Evolutionary conservation across 2,329 filamentous ascomycete species (phyloP).

Genomic region (Leptodontidium sp.): DNA sequence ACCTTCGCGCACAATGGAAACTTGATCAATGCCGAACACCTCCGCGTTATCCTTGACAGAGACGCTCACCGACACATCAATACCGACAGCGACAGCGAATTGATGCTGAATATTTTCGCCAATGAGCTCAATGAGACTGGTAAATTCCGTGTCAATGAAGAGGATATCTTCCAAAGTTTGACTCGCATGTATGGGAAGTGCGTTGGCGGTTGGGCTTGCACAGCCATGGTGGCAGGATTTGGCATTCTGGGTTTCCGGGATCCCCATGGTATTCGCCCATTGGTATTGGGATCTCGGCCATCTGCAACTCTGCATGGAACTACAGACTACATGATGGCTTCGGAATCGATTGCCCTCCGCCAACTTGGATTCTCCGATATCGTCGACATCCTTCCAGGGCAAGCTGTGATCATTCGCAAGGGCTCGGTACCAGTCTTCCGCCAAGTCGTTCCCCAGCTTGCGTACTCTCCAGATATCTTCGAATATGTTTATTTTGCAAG

Average conservation of each 20-base stretch:
- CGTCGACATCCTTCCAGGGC: constrained; percentile 79
- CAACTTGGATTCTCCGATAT: constrained; percentile 84
- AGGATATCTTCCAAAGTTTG: constrained; percentile 79
- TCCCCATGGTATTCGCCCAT: constrained; percentile 81
- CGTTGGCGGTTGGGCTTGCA: constrained; percentile 80
- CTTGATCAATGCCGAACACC: constrained; percentile 77
- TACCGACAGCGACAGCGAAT: constrained; percentile 86
- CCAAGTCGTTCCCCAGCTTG: constrained; percentile 73
- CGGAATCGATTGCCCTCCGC: constrained; percentile 83
- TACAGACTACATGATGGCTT: constrained; percentile 89
- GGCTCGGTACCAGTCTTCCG: constrained; percentile 76
- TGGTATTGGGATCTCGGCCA: constrained; percentile 78
- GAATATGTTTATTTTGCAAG: constrained; percentile 89
- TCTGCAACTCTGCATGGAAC: constrained; percentile 68
- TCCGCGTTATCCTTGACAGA: constrained; percentile 62
- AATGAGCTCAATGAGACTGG: constrained; percentile 81
- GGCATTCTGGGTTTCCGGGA: constrained; percentile 84
- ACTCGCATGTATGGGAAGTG: constrained; percentile 76
- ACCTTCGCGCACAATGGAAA: constrained; percentile 88
- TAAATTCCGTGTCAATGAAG: constrained; percentile 80
- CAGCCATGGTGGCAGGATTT: constrained; percentile 83
- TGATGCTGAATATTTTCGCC: constrained; percentile 89
- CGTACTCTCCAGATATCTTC: constrained; percentile 86
- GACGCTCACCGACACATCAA: constrained; percentile 60
- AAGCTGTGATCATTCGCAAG: constrained; percentile 87